A percentile compares a stretch with the other conserved stretches of the same genome.
phyloP scores from a whole-genome alignment of 139 green algal species.

The Tetraselmis chui region DNA sequence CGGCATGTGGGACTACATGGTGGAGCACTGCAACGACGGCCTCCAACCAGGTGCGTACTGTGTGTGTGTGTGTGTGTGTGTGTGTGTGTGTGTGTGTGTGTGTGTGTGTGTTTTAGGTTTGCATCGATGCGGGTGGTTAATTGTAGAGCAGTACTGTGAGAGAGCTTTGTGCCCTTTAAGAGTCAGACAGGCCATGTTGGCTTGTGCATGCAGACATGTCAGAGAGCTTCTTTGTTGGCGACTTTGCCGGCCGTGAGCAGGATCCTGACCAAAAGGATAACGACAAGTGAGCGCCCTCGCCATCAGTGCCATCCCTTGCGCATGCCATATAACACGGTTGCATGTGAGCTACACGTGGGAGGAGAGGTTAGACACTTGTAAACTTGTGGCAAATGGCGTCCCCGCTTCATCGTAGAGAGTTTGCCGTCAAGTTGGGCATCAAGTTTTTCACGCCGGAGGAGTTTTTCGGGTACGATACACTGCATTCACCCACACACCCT shows the following conservation, averaged over 20 bases:
- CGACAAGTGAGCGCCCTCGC: conserved; percentile 33
- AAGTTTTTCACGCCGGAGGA: conserved; percentile 47
- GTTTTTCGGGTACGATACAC: conserved; percentile 39
- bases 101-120: no score
- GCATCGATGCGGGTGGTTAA: no score
- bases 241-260: conserved; percentile 42
- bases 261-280: conserved; percentile 34
- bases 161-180: neutral
- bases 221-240: conserved; percentile 58
- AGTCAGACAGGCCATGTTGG: neutral
- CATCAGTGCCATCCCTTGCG: neutral
- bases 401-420: no score
- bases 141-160: neutral
- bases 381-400: no score
- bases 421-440: conserved; percentile 44
- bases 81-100: no score
- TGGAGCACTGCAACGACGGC: conserved; percentile 45
- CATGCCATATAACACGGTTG: neutral
- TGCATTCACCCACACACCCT: neutral
- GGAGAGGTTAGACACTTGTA: no score
- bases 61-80: no score
- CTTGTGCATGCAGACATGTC: conserved; percentile 29
- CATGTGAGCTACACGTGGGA: neutral
- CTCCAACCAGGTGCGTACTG: conserved; percentile 41
- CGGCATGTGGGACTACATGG: conserved; percentile 70